Percentiles rank a stretch among this genome's conserved stretches.
These are phyloP conservation scores for Curvularia sp. DNA, from an alignment of 2,329 filamentous ascomycete species.

Conservation along the genomic window DNA sequence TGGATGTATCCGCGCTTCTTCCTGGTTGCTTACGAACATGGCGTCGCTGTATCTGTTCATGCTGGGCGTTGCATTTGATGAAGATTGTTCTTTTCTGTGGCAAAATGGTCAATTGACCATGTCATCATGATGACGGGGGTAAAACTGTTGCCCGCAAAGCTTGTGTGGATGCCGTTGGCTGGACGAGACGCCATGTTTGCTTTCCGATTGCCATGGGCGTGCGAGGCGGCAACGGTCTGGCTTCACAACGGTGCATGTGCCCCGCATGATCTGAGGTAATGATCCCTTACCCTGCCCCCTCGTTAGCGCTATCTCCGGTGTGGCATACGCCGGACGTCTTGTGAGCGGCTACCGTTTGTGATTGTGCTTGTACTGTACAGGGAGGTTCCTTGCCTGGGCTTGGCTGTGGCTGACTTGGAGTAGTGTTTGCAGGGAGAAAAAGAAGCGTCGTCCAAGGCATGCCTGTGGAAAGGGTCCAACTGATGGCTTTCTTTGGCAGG, in stretches of 20 bases:
- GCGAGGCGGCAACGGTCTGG: conserved; percentile 12
- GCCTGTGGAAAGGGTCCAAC: background rate
- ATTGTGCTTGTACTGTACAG: background rate
- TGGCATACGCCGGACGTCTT: background rate
- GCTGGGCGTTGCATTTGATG: background rate
- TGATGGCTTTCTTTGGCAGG: conserved; percentile 1
- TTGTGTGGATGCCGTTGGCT: conserved; percentile 5
- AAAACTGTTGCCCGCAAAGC: background rate
- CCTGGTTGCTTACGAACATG: background rate
- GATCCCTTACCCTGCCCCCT: conserved; percentile 16
- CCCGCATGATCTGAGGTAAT: conserved; percentile 17
- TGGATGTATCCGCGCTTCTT: background rate
- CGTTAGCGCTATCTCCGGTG: conserved; percentile 9
- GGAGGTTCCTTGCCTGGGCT: background rate
- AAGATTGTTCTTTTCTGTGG: background rate
- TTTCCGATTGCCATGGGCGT: conserved; percentile 9
- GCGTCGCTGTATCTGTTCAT: background rate
- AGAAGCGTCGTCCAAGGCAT: conserved; percentile 4
- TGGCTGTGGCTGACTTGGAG: background rate
- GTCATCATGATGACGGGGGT: conserved; percentile 8
- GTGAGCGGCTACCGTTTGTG: background rate
- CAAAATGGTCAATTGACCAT: background rate
- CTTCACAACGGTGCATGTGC: conserved; percentile 11
- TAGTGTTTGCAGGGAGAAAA: background rate
- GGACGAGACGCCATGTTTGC: background rate